These are phyloP conservation scores for Coemansia sp. DNA, from an alignment of 192 early-diverging fungal genomes.

Conservation along the genomic window DNA sequence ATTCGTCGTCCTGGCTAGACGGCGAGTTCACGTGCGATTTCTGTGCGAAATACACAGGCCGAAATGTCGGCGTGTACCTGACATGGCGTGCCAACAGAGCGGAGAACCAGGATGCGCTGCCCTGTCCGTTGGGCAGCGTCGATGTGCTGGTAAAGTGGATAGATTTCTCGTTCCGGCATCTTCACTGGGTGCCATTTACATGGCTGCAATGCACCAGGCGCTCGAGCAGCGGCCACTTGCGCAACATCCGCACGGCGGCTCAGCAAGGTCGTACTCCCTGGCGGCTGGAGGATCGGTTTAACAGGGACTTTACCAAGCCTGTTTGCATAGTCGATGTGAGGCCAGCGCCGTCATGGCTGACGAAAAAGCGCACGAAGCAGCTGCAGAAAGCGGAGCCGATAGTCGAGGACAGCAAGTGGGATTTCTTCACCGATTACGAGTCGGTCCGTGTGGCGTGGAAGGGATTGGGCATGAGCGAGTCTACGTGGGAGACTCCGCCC, in stretches of 20 bases:
- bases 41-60: conserved; percentile 11
- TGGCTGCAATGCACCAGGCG: conserved; percentile 20
- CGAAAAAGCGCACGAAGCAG: not conserved
- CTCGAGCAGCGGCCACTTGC: not conserved
- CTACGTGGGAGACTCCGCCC: conserved; percentile 44
- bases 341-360: not conserved
- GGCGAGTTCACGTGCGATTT: conserved; percentile 20
- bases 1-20: not conserved
- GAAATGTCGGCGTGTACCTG: conserved; percentile 8
- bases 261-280: conserved; percentile 1
- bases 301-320: conserved; percentile 1
- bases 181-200: conserved; percentile 38
- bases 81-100: conserved; percentile 19
- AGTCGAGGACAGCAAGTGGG: not conserved
- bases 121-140: not conserved
- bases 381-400: not conserved
- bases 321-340: conserved; percentile 12
- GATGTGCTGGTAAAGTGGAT: conserved; percentile 37
- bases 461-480: conserved; percentile 14
- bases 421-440: conserved; percentile 11
- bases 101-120: not conserved
- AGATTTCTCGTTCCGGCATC: conserved; percentile 30
- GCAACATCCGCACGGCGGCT: conserved; percentile 5
- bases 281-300: conserved; percentile 5
- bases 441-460: conserved; percentile 28